Conservation (phyloP, 106 monocot genomes). For the Dendrobium catenatum region DNA sequence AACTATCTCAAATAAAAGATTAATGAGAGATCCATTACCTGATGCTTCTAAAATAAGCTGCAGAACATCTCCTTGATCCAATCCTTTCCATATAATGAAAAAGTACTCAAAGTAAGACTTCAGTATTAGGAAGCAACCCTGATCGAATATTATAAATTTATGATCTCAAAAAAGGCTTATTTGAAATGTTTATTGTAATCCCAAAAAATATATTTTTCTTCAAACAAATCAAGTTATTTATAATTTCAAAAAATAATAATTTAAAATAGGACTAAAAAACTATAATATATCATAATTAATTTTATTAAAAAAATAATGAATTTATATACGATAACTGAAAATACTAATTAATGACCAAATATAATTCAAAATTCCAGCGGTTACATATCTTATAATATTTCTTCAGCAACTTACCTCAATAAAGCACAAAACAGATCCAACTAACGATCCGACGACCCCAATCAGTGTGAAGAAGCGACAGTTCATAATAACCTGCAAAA, state of each 20-base stretch:
- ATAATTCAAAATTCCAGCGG: neutral
- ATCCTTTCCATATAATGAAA: neutral
- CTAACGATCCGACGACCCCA: conserved; percentile 12
- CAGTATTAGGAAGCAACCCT: conserved; percentile 15
- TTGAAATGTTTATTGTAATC: neutral
- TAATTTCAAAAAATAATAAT: no score
- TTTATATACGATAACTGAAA: neutral
- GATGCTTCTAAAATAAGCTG: conserved; percentile 13
- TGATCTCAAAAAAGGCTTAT: neutral
- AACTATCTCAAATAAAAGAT: no score
- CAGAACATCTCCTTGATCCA: conserved; percentile 7
- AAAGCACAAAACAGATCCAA: conserved; percentile 22
- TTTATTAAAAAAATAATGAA: neutral
- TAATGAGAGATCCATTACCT: neutral
- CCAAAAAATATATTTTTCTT: no score
- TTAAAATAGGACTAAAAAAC: no score
- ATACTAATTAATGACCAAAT: neutral
- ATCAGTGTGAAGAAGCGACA: conserved; percentile 21
- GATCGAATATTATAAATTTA: neutral
- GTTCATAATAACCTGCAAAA: conserved; percentile 6
- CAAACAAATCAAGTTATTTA: no score
- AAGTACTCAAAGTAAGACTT: conserved; percentile 12
- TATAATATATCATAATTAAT: neutral
- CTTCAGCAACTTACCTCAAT: conserved; percentile 12
- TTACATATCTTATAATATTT: neutral